Evolutionary conservation across 2,329 filamentous ascomycete genomes (phyloP).

Genomic region (Daldinia eschscholtzii): DNA sequence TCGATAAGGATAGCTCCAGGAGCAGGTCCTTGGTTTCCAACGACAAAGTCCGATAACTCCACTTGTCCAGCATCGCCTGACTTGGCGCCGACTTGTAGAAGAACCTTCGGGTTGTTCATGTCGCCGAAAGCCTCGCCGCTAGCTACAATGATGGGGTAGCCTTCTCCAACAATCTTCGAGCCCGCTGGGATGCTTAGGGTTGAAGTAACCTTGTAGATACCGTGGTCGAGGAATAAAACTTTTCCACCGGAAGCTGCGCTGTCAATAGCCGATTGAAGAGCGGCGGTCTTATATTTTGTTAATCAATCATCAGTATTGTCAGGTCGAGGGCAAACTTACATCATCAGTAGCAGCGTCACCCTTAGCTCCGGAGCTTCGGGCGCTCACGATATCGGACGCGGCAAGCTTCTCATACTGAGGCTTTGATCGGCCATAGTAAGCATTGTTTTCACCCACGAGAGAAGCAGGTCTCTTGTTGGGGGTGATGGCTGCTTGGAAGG

Average conservation of each 20-base stretch:
- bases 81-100: constrained; percentile 72
- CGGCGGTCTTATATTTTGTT: constrained; percentile 58
- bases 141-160: constrained; percentile 62
- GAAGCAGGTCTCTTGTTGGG: constrained; percentile 62
- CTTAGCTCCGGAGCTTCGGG: constrained; percentile 68
- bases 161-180: constrained; percentile 53
- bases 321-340: constrained; percentile 60
- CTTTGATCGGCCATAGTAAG: constrained; percentile 75
- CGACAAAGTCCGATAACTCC: constrained; percentile 79
- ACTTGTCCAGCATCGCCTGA: constrained; percentile 73
- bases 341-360: constrained; percentile 80
- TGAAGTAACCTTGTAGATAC: constrained; percentile 64
- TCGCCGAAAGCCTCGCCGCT: constrained; percentile 68
- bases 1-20: constrained; percentile 78
- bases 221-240: constrained; percentile 69
- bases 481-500: constrained; percentile 63
- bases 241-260: constrained; percentile 61
- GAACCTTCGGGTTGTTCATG: constrained; percentile 69
- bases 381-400: constrained; percentile 69
- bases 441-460: constrained; percentile 62
- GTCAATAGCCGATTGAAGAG: constrained; percentile 69
- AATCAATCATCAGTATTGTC: constrained; percentile 57
- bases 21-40: constrained; percentile 75
- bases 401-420: constrained; percentile 75
- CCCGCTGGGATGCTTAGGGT: constrained; percentile 62